Conservation (phyloP, 768 basidiomycete genomes). For the Tylopilus subfusipes region DNA sequence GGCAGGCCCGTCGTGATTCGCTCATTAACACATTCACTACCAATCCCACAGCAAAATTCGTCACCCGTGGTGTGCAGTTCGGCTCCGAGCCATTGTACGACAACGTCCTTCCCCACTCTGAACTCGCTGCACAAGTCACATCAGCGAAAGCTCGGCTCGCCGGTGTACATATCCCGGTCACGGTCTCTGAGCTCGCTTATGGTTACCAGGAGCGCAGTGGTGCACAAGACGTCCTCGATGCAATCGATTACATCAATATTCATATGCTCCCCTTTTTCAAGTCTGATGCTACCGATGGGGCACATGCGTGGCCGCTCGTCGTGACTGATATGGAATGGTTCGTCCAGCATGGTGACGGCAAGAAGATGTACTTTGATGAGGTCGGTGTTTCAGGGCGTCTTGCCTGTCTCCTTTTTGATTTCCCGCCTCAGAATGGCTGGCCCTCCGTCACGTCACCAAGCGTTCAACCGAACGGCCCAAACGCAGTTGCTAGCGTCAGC, state of each 20-base stretch:
- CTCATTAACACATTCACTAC: constrained; percentile 52
- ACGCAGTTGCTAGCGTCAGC: constrained; percentile 55
- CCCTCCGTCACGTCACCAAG: constrained; percentile 58
- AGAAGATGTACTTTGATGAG: constrained; percentile 75
- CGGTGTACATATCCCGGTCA: constrained; percentile 57
- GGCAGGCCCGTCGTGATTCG: constrained; percentile 51
- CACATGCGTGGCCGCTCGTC: constrained; percentile 61
- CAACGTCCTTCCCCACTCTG: constrained; percentile 43
- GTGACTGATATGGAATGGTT: constrained; percentile 63
- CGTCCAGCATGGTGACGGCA: constrained; percentile 53
- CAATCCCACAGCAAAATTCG: constrained; percentile 60
- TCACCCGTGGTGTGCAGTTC: constrained; percentile 67
- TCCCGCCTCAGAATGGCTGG: constrained; percentile 64
- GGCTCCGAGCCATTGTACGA: constrained; percentile 71
- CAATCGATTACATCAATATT: constrained; percentile 60
- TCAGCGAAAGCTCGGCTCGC: constrained; percentile 48
- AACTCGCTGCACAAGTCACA: constrained; percentile 50
- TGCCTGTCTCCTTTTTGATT: not conserved
- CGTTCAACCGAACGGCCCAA: constrained; percentile 62
- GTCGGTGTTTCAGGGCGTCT: constrained; percentile 31
- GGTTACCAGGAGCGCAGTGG: constrained; percentile 53
- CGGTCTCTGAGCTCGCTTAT: constrained; percentile 64
- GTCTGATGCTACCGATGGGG: constrained; percentile 36
- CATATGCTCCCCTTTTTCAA: constrained; percentile 73
- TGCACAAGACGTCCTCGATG: constrained; percentile 51